phyloP scores from a whole-genome alignment of 345 rosid species.

The Eucalyptus victrix region DNA sequence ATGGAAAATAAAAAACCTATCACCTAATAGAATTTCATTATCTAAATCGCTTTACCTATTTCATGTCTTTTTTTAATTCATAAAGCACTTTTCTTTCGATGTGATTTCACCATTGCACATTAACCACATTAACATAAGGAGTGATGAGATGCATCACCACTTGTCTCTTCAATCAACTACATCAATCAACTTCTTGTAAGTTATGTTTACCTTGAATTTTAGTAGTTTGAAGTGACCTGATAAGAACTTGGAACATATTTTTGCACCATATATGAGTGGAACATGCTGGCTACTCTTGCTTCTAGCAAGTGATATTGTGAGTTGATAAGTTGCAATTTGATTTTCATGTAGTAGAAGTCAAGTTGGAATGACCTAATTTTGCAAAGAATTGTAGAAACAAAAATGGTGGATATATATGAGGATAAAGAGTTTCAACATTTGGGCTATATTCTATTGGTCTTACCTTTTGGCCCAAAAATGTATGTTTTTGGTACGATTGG shows the following conservation, averaged over 20 bases:
- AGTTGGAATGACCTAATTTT: not conserved
- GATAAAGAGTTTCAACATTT: fast-evolving
- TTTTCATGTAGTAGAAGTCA: not conserved
- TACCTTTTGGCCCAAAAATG: not conserved
- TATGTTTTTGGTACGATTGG: not conserved
- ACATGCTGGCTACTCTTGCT: not conserved
- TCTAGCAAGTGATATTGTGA: not conserved
- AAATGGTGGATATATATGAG: not conserved
- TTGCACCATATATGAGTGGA: fast-evolving
- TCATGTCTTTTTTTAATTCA: too few relatives aligned
- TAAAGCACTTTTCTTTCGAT: fast-evolving
- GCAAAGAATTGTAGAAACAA: not conserved
- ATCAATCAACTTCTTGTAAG: fast-evolving
- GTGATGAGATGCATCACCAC: not conserved
- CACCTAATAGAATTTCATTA: not conserved
- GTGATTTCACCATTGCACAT: not conserved
- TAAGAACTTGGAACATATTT: not conserved
- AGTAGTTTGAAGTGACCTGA: not conserved
- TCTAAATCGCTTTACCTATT: fast-evolving
- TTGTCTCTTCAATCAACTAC: not conserved
- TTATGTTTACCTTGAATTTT: not conserved
- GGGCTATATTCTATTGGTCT: not conserved
- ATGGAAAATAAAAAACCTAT: not conserved
- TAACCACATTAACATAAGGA: too few relatives aligned
- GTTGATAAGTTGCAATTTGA: not conserved